Conservation (phyloP, 306 rosid genomes). For the Malus sieversii region DNA sequence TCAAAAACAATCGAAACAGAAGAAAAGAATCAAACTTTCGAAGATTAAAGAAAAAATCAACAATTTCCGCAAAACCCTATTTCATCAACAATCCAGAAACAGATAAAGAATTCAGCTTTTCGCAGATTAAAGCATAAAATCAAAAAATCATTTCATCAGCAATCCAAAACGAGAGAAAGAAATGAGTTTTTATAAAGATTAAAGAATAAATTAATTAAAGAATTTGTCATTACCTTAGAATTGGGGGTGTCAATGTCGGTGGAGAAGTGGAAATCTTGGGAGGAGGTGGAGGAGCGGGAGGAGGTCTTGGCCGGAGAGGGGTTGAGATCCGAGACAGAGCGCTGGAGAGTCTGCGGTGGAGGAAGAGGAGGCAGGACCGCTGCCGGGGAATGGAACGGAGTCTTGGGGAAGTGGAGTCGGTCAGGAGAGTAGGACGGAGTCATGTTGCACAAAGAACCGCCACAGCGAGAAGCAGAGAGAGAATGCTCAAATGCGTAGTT, state of each 20-base stretch:
- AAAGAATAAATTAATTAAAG: not conserved
- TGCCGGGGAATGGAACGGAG: not conserved
- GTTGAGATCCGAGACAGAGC: constrained; percentile 16
- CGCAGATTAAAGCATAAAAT: not conserved
- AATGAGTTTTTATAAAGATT: not conserved
- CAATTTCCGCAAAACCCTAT: not conserved
- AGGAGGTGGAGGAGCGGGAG: constrained; percentile 15
- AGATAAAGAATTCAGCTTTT: not conserved
- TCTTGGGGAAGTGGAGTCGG: not conserved
- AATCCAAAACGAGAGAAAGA: not conserved
- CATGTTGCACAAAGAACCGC: not conserved
- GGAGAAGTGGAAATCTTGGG: constrained; percentile 4
- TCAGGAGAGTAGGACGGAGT: not conserved
- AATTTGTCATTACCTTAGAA: constrained; percentile 15
- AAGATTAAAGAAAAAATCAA: not conserved
- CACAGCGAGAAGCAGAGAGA: not conserved
- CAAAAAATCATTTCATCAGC: not conserved
- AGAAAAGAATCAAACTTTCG: not conserved
- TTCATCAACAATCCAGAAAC: not conserved
- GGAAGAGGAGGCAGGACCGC: not conserved
- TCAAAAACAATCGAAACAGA: not conserved
- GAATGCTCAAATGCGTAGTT: not conserved
- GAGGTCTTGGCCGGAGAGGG: constrained; percentile 13
- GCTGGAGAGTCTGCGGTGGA: constrained; percentile 1
- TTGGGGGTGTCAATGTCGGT: constrained; percentile 14